Conservation (phyloP, 1,284 basidiomycete genomes). For the Rhizopogon hawkerae region DNA sequence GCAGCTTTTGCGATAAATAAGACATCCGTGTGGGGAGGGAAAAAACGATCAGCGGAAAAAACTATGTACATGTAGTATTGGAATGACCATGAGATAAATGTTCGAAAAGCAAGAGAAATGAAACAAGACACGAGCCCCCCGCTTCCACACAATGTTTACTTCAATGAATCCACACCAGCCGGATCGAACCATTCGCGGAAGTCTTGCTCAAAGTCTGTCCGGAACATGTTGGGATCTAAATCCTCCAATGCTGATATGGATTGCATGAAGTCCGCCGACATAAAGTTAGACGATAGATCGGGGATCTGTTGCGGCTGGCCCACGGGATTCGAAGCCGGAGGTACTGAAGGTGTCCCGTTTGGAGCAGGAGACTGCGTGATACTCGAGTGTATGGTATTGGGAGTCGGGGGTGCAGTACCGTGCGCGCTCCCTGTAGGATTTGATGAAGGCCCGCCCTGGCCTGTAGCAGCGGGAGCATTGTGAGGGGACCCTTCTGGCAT, state of each 20-base stretch:
- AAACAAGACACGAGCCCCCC: constrained; percentile 8
- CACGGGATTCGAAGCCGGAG: constrained; percentile 1
- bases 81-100: constrained; percentile 3
- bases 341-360: constrained; percentile 26
- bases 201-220: constrained; percentile 51
- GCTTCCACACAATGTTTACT: constrained; percentile 13
- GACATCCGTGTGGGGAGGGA: constrained; percentile 9
- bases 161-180: constrained; percentile 32
- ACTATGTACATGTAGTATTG: constrained; percentile 6
- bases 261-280: constrained; percentile 36
- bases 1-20: constrained; percentile 25
- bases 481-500: too few relatives aligned
- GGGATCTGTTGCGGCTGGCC: constrained; percentile 16
- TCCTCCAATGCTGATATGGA: constrained; percentile 33
- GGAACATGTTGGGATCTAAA: constrained; percentile 36
- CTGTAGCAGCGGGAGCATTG: too few relatives aligned
- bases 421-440: too few relatives aligned
- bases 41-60: background rate
- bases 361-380: constrained; percentile 38
- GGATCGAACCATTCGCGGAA: constrained; percentile 64
- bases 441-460: too few relatives aligned
- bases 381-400: constrained; percentile 12
- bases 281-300: constrained; percentile 24
- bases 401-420: too few relatives aligned
- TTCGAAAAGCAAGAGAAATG: constrained; percentile 1